Evolutionary conservation across 371 early-diverging fungal genomes (phyloP), one percentile per base, ranked within the genome.

Genomic region (Sanchytrium tribonematis): DNA sequence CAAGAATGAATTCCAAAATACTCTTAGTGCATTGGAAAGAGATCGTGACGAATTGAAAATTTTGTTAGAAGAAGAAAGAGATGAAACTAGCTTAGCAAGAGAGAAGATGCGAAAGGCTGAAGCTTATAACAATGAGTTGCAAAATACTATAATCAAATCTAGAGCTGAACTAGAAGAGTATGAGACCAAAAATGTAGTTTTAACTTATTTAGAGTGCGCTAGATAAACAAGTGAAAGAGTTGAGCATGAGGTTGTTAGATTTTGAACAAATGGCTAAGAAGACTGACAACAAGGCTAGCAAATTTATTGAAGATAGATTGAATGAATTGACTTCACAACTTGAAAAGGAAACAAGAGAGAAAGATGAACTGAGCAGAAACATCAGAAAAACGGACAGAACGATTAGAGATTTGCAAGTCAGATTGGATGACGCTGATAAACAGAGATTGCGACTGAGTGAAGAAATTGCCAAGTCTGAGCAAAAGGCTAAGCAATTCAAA

Each of bases 321-420:
- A 83, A 85, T 28, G 88, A 86, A 71, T 75, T 89, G 68, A 73
- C 83, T 0, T 28, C 75, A 0, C 82, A 81, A 70, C 76, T 89
- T 17, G 86, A 87, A 29, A 71, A 74, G 1, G 87, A 86, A 75
- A 79, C 81, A 79, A 69, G 83, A 83, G 70, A 77, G 28, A 69
- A 84, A 71, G 74, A 74, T 68, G 85, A 85, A 76, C 74, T 80
- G 16, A 66, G 78, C 29, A 77, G 83, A 69, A 77, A 78, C 29
- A 72, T 78, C 5, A 80, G 88, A 28, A 86, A 86, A 72, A 77
- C 78, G n/a, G 89, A 88, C 70, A 80, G 89, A 66, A 78, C 79
- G 69, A 78, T 89, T 66, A 82, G 88, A n/a, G 89, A 90, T 72
- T 77, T 90, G 48, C 89, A 88, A 76, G 83, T 84, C 76, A 87